Evolutionary conservation across 352 stramenopile species (phyloP), one percentile per base, ranked within the genome.

Genomic region (Globisporangium middletonii): DNA sequence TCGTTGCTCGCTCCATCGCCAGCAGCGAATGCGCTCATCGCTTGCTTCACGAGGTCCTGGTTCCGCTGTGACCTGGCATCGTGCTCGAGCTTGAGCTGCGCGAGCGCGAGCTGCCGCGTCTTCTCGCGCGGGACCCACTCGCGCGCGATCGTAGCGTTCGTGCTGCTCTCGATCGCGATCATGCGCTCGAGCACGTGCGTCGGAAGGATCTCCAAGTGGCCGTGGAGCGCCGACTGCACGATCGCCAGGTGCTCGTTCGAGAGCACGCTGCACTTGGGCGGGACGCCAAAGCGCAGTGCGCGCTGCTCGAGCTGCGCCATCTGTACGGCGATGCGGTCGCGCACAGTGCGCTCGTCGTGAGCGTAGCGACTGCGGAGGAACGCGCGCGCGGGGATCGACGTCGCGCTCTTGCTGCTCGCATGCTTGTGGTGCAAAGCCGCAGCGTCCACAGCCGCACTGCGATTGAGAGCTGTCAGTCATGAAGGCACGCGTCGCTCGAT

Each of bases 71-170:
- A 79, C 51, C 77, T 83, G 2, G 55, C 60, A 16, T 59, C 59
- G 1, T 61, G 51, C 16, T 70, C 63, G 7, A 60, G 53, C 54
- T 75, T 79, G 26, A 86, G 65, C 0, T 56, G 53, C 7, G 85
- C 69, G 37, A 88, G 50, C 19, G 75, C 72, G 33, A 81, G 44
- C 28, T 77, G 71, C 0, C 75, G 67, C 19, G 67, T 68, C 45
- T 73, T 75, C 58, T 91, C 77, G 62, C 76, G 67, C 13, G 77
- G 75, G 12, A 75, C 56, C 80, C 80, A 91, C 54, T 89, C 66
- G 9, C 60, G 72, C 47, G 70, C 66, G 42, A 91, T 87, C 23
- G 78, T 35, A 5, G 33, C 13, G 37, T 81, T 88, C 11, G 77
- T 75, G 4, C 41, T 23, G 28, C 69, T 71, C 55, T 91, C 80